These are phyloP conservation scores for Zymoseptoria tritici DNA, from an alignment of 2,329 filamentous ascomycete genomes.

Conservation along the genomic window DNA sequence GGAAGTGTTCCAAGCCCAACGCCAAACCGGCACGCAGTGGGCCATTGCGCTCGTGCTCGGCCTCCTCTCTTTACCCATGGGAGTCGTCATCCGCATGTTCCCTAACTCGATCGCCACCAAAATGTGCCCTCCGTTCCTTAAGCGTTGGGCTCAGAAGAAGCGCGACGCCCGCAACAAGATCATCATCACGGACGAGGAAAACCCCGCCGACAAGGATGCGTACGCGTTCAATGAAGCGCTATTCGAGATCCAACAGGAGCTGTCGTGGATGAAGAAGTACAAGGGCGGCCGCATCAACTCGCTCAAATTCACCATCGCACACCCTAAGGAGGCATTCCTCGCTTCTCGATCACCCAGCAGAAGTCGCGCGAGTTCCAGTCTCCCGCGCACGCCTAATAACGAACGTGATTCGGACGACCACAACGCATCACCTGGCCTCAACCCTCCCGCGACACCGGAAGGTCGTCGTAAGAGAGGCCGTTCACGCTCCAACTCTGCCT, in stretches of 20 bases:
- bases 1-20: slow-evolving; percentile 66
- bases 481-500: slow-evolving; percentile 63
- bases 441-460: slow-evolving; percentile 42
- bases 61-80: slow-evolving; percentile 76
- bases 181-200: slow-evolving; percentile 33
- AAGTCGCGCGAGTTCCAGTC: slow-evolving; percentile 54
- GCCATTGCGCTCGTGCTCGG: slow-evolving; percentile 78
- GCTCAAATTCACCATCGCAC: slow-evolving; percentile 68
- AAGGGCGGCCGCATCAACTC: slow-evolving; percentile 77
- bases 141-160: slow-evolving; percentile 29
- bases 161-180: slow-evolving; percentile 37
- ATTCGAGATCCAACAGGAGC: slow-evolving; percentile 69
- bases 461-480: slow-evolving; percentile 51
- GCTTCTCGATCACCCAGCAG: slow-evolving; percentile 56
- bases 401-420: slow-evolving; percentile 39
- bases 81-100: slow-evolving; percentile 70
- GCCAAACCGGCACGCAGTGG: slow-evolving; percentile 71
- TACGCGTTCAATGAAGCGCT: slow-evolving; percentile 62
- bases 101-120: slow-evolving; percentile 60
- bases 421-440: slow-evolving; percentile 33
- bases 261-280: slow-evolving; percentile 70
- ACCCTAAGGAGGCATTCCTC: slow-evolving; percentile 64
- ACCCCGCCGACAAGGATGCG: slow-evolving; percentile 10
- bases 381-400: slow-evolving; percentile 57
- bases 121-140: slow-evolving; percentile 37